Percentiles rank a stretch among this genome's conserved stretches.
These are phyloP conservation scores for Zygosaccharomyces rouxii DNA, from an alignment of 805 yeast species.

Conservation along the genomic window DNA sequence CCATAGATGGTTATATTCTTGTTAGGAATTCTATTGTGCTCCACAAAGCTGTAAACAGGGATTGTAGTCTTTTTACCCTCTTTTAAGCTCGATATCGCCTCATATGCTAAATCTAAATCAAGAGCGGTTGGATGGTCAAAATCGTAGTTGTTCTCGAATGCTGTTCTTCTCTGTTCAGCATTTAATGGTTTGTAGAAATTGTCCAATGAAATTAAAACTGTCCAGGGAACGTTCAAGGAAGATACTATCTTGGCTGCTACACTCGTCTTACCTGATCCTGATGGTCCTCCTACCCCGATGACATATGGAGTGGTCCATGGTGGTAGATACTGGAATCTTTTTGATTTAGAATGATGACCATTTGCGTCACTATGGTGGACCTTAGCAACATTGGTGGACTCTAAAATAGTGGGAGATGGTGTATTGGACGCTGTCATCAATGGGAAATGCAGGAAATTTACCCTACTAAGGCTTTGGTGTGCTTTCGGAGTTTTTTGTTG, in stretches of 20 bases:
- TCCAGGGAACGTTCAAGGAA: slow-evolving; percentile 86
- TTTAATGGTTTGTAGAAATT: slow-evolving; percentile 81
- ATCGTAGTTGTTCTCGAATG: slow-evolving; percentile 70
- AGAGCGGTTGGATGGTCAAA: slow-evolving; percentile 84
- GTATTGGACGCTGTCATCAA: background rate
- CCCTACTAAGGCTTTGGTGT: background rate
- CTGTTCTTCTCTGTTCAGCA: slow-evolving; percentile 54
- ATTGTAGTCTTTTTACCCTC: slow-evolving; percentile 64
- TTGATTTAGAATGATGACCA: slow-evolving; percentile 5
- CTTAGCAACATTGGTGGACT: background rate
- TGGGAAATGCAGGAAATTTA: background rate
- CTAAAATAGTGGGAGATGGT: background rate
- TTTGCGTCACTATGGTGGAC: background rate
- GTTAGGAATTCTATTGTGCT: slow-evolving; percentile 57
- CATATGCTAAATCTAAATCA: slow-evolving; percentile 68
- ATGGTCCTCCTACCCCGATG: slow-evolving; percentile 81
- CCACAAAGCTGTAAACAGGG: slow-evolving; percentile 64
- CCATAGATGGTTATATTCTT: slow-evolving; percentile 79
- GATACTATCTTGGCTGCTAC: slow-evolving; percentile 80
- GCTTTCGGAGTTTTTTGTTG: background rate
- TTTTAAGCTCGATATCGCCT: slow-evolving; percentile 61
- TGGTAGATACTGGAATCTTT: slow-evolving; percentile 48
- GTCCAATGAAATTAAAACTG: slow-evolving; percentile 82
- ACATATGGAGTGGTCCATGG: slow-evolving; percentile 89
- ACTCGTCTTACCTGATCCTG: slow-evolving; percentile 92